phyloP scores from a whole-genome alignment of 129 eudicot species.

The Flaveria ramosissima region DNA sequence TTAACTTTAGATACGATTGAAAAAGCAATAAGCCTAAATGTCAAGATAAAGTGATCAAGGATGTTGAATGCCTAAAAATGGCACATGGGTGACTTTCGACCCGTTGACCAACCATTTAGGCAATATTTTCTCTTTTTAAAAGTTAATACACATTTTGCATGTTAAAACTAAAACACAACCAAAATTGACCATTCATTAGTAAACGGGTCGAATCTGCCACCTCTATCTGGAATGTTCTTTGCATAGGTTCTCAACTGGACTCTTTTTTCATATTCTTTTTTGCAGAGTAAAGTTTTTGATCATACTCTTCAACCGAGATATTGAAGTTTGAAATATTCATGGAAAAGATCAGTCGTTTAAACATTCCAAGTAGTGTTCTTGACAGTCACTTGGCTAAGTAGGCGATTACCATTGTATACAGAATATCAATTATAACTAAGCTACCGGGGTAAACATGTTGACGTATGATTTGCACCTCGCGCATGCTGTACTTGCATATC shows the following conservation, averaged over 20 bases:
- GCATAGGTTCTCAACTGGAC: neutral
- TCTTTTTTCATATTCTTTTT: neutral
- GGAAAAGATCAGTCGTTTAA: neutral
- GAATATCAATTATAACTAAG: neutral
- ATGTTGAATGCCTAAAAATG: neutral
- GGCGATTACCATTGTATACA: neutral
- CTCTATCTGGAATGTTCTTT: neutral
- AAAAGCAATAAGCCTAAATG: neutral
- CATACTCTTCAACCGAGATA: neutral
- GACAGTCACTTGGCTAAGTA: neutral
- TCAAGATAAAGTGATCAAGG: neutral
- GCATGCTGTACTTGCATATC: neutral
- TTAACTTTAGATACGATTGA: neutral
- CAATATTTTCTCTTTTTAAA: neutral
- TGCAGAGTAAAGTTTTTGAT: conserved; percentile 3
- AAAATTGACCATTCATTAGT: neutral
- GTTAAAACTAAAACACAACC: neutral
- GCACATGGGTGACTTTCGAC: neutral
- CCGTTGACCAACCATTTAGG: neutral
- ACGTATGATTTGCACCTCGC: neutral
- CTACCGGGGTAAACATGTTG: neutral
- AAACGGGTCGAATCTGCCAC: neutral
- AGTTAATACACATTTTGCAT: neutral
- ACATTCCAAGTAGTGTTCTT: neutral
- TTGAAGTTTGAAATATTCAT: neutral